phyloP scores from a whole-genome alignment of 306 rosid species.

The Cicer cuneatum region DNA sequence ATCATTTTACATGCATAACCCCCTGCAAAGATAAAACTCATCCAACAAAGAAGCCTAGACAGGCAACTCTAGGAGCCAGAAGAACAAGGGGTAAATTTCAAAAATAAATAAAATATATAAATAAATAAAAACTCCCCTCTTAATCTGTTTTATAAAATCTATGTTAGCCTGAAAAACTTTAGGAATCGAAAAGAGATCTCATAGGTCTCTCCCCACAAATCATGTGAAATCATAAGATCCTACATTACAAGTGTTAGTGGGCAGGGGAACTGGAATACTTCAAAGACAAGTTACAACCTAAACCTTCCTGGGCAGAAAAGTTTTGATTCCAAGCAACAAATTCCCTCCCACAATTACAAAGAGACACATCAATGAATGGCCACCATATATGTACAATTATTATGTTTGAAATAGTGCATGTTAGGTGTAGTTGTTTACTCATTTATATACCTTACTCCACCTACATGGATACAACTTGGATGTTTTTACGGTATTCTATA shows the following conservation, averaged over 20 bases:
- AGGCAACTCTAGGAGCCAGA: conserved; percentile 21
- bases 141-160: conserved; percentile 15
- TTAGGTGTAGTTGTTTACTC: not conserved
- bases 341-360: not conserved
- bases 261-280: not conserved
- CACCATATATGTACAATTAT: not conserved
- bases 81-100: not conserved
- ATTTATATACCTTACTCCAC: not conserved
- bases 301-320: not conserved
- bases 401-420: not conserved
- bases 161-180: conserved; percentile 5
- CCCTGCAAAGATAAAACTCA: conserved; percentile 28
- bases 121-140: not conserved
- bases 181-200: not conserved
- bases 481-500: not conserved
- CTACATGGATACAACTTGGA: not conserved
- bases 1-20: conserved; percentile 32
- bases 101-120: not conserved
- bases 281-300: conserved; percentile 12
- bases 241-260: not conserved
- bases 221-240: conserved; percentile 4
- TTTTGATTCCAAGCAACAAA: conserved; percentile 4
- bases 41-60: conserved; percentile 18
- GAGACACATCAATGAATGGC: not conserved
- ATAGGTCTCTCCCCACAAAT: conserved; percentile 19